phyloP scores from a whole-genome alignment of 352 stramenopile species.

The Globisporangium sylvaticum region DNA sequence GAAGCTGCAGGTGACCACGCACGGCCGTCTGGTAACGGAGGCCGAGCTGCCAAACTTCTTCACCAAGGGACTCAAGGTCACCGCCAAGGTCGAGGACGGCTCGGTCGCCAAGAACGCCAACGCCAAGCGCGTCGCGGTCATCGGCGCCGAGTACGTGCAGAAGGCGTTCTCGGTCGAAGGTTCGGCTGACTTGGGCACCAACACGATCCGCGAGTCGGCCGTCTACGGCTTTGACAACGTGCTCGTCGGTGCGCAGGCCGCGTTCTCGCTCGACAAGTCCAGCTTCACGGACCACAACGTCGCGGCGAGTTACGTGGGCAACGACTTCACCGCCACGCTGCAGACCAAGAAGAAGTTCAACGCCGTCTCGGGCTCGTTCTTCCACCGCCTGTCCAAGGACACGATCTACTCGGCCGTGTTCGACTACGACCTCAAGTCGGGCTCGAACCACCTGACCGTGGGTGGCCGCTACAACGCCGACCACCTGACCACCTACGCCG shows the following conservation, averaged over 20 bases:
- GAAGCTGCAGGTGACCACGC: conserved; percentile 86
- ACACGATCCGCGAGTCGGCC: conserved; percentile 53
- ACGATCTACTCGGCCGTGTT: conserved; percentile 86
- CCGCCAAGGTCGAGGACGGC: conserved; percentile 79
- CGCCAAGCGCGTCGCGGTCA: conserved; percentile 68
- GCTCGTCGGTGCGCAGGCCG: conserved; percentile 60
- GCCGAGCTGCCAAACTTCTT: conserved; percentile 80
- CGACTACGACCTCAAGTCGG: conserved; percentile 87
- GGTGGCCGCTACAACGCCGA: conserved; percentile 82
- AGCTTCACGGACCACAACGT: conserved; percentile 83
- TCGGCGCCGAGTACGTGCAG: conserved; percentile 78
- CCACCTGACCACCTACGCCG: conserved; percentile 76
- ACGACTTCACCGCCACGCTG: conserved; percentile 72
- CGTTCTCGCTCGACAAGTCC: conserved; percentile 83
- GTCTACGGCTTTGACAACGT: conserved; percentile 83
- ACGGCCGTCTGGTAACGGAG: conserved; percentile 71
- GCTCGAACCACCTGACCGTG: conserved; percentile 74
- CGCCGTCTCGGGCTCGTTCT: conserved; percentile 74
- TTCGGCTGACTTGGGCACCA: conserved; percentile 49
- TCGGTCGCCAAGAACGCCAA: conserved; percentile 74
- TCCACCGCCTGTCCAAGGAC: conserved; percentile 77
- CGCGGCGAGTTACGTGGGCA: conserved; percentile 67
- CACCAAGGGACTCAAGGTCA: conserved; percentile 78
- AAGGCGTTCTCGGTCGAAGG: conserved; percentile 56
- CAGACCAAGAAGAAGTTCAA: conserved; percentile 89